Percentiles rank a stretch among this genome's conserved stretches.
Evolutionary conservation across 108 stramenopile genomes (phyloP).

Genomic region (Cyclotella atomus): DNA sequence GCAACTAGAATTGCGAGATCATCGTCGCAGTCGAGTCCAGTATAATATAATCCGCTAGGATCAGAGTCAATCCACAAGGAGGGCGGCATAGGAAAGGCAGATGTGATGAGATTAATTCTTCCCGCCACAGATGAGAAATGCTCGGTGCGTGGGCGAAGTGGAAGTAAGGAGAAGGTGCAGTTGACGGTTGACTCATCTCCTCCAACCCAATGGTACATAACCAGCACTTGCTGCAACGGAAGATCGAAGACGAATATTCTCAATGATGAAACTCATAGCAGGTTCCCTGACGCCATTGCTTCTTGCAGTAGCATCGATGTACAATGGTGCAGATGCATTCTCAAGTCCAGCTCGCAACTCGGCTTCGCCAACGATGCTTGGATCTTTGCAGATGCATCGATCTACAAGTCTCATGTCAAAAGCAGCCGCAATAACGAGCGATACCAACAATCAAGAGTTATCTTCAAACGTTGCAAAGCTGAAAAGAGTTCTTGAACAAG

Average conservation of each 20-base stretch:
- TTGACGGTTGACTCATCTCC: too few relatives aligned
- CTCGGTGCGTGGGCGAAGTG: too few relatives aligned
- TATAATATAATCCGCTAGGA: slow-evolving; percentile 20
- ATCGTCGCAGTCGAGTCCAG: slow-evolving; percentile 45
- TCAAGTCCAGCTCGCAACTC: background rate
- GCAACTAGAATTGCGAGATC: slow-evolving; percentile 35
- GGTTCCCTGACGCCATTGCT: background rate
- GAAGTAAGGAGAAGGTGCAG: too few relatives aligned
- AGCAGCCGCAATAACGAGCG: background rate
- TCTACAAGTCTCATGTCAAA: slow-evolving; percentile 5
- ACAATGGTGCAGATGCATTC: background rate
- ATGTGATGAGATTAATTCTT: too few relatives aligned
- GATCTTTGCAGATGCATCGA: background rate
- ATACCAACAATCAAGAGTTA: slow-evolving; percentile 13
- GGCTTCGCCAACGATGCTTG: background rate
- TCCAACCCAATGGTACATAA: background rate
- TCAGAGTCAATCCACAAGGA: slow-evolving; percentile 34
- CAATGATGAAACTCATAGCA: background rate
- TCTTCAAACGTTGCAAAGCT: slow-evolving; percentile 44
- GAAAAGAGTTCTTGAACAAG: slow-evolving; percentile 75
- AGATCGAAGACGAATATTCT: background rate
- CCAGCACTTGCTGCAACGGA: too few relatives aligned
- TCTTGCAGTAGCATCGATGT: background rate
- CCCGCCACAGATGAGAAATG: too few relatives aligned
- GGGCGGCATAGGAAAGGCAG: background rate